Percentiles rank a stretch among this genome's conserved stretches.
Evolutionary conservation across 108 stramenopile genomes (phyloP).

Genomic region (Conticribra guillardii): DNA sequence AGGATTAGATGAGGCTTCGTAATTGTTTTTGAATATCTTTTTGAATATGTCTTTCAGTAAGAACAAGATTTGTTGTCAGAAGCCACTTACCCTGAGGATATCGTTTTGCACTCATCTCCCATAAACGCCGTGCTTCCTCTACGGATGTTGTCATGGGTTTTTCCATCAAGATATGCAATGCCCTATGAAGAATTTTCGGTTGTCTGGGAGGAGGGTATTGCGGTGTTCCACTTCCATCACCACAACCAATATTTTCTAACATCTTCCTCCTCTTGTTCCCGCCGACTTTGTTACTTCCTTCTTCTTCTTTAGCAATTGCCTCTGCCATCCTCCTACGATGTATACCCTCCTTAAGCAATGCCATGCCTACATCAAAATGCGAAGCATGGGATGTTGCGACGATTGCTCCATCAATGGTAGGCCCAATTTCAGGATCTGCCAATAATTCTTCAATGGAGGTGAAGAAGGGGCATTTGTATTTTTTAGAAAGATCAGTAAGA

Average conservation of each 20-base stretch:
- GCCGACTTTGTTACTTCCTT: slow-evolving; percentile 12
- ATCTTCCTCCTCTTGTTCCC: not conserved
- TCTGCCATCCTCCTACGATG: slow-evolving; percentile 42
- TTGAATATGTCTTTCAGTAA: too few species aligned
- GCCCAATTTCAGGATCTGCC: slow-evolving; percentile 37
- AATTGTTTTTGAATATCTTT: too few species aligned
- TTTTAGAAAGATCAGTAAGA: slow-evolving; percentile 52
- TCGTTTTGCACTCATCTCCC: slow-evolving; percentile 30
- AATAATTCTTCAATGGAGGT: slow-evolving; percentile 61
- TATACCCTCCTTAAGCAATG: slow-evolving; percentile 46
- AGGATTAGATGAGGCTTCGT: too few species aligned
- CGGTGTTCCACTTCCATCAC: not conserved
- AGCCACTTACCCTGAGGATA: slow-evolving; percentile 35
- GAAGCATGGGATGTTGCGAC: slow-evolving; percentile 72
- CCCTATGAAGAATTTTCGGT: slow-evolving; percentile 19
- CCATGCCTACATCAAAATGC: slow-evolving; percentile 59
- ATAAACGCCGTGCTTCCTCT: slow-evolving; percentile 55
- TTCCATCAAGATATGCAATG: slow-evolving; percentile 75
- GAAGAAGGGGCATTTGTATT: slow-evolving; percentile 56
- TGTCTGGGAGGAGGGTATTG: not conserved
- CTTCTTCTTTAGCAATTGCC: slow-evolving; percentile 19
- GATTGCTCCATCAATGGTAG: slow-evolving; percentile 66
- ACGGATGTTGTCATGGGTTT: slow-evolving; percentile 81
- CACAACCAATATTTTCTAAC: not conserved
- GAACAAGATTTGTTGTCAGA: not conserved